Conservation (phyloP, 768 basidiomycete species). For the Mycena vulgaris region DNA sequence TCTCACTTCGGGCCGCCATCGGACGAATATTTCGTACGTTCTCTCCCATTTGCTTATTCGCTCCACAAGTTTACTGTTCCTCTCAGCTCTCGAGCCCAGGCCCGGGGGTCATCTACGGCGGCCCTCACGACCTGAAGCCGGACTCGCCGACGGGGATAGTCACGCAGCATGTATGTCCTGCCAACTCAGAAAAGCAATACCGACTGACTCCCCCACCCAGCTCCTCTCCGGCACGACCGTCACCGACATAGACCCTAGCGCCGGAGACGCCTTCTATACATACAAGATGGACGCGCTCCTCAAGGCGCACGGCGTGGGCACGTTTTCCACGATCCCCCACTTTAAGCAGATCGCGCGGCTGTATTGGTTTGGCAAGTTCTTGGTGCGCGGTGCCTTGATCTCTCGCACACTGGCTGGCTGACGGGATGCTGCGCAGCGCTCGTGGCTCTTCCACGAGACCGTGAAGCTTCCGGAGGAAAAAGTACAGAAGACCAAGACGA, state of each 20-base stretch:
- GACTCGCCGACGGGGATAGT: neutral
- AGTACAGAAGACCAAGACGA: conserved; percentile 4
- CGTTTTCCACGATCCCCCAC: conserved; percentile 26
- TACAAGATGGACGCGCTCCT: conserved; percentile 24
- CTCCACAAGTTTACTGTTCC: neutral
- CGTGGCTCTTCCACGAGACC: conserved; percentile 24
- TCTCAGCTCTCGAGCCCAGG: conserved; percentile 20
- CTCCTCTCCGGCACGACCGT: conserved; percentile 18
- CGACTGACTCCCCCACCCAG: neutral
- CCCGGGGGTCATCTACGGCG: conserved; percentile 20
- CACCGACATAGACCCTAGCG: neutral
- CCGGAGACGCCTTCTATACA: conserved; percentile 1
- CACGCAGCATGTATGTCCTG: conserved; percentile 2
- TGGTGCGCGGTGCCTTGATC: neutral
- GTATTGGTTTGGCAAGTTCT: conserved; percentile 27
- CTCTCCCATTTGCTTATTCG: neutral
- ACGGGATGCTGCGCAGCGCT: neutral
- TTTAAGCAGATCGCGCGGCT: conserved; percentile 22
- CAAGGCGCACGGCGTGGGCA: conserved; percentile 16
- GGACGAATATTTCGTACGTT: conserved; percentile 26
- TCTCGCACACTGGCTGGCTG: neutral
- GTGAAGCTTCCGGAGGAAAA: conserved; percentile 1
- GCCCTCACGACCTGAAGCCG: conserved; percentile 14
- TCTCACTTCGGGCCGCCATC: conserved; percentile 21
- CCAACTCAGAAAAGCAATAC: neutral